A percentile compares a stretch with the other conserved stretches of the same genome.
phyloP scores from a whole-genome alignment of 805 yeast species.

The Ogataea salicorniae region DNA sequence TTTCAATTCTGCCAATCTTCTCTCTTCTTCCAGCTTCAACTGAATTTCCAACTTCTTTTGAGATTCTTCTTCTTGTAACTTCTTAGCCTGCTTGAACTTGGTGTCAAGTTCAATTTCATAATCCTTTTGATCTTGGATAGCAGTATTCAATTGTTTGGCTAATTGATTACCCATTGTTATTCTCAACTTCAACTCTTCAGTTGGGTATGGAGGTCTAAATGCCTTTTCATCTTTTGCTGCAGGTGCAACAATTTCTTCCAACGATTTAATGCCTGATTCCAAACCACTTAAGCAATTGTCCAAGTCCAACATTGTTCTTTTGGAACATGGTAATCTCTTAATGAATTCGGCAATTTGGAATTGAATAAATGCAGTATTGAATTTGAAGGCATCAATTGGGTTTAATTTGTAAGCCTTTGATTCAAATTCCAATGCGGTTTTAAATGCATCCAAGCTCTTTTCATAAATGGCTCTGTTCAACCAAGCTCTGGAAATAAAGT shows the following conservation, averaged over 20 bases:
- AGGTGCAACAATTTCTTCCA: slow-evolving; percentile 23
- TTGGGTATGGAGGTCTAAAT: slow-evolving; percentile 63
- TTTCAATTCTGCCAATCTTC: slow-evolving; percentile 39
- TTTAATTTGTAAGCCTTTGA: slow-evolving; percentile 46
- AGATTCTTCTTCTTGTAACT: slow-evolving; percentile 52
- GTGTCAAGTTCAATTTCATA: slow-evolving; percentile 52
- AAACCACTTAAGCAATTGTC: slow-evolving; percentile 51
- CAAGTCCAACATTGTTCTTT: slow-evolving; percentile 61
- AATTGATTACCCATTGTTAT: slow-evolving; percentile 83
- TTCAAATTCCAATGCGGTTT: slow-evolving; percentile 59
- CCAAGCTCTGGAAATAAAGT: slow-evolving; percentile 87
- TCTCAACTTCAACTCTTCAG: slow-evolving; percentile 76
- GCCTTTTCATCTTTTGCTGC: neutral
- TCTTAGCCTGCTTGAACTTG: slow-evolving; percentile 71
- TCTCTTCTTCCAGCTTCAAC: slow-evolving; percentile 41
- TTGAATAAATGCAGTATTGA: slow-evolving; percentile 78
- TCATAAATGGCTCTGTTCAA: slow-evolving; percentile 68
- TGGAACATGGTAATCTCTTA: slow-evolving; percentile 52
- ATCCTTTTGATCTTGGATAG: slow-evolving; percentile 65
- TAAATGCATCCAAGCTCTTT: slow-evolving; percentile 54
- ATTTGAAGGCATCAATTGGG: slow-evolving; percentile 47
- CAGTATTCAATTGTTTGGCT: slow-evolving; percentile 62
- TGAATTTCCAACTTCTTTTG: slow-evolving; percentile 34
- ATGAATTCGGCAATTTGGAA: slow-evolving; percentile 84
- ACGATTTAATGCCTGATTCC: slow-evolving; percentile 51